phyloP scores from a whole-genome alignment of 192 early-diverging fungal genomes.

The Paraglomus brasilianum region DNA sequence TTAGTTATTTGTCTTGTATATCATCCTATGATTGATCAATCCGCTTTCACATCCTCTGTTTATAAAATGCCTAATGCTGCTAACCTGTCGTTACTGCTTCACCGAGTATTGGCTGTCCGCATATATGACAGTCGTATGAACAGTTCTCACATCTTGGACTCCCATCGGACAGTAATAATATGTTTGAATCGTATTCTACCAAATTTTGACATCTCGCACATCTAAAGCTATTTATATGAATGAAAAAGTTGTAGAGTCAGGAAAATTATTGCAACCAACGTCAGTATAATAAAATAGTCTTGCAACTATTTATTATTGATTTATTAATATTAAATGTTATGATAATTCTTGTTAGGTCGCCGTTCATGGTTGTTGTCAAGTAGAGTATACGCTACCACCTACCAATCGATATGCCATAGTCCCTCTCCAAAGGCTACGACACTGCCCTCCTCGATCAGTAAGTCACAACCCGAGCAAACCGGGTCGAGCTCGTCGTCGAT shows the following conservation, averaged over 20 bases:
- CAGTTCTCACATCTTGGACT: constrained; percentile 76
- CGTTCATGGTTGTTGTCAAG: too few relatives aligned
- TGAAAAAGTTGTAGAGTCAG: too few relatives aligned
- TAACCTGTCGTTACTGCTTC: constrained; percentile 77
- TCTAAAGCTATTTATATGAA: constrained; percentile 63
- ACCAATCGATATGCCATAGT: constrained; percentile 78
- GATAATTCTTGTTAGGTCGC: too few relatives aligned
- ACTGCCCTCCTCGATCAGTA: constrained; percentile 67
- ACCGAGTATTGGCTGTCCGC: constrained; percentile 68
- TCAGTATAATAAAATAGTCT: too few relatives aligned
- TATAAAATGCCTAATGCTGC: too few relatives aligned
- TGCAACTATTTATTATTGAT: too few relatives aligned
- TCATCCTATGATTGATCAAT: too few relatives aligned
- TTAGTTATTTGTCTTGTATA: too few relatives aligned
- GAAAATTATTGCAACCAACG: too few relatives aligned
- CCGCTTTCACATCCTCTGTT: too few relatives aligned
- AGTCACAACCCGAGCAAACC: constrained; percentile 65
- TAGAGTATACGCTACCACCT: too few relatives aligned
- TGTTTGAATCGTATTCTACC: constrained; percentile 72
- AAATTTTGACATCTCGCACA: constrained; percentile 70
- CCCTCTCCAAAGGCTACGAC: constrained; percentile 77
- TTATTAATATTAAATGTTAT: too few relatives aligned
- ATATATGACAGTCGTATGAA: constrained; percentile 70
- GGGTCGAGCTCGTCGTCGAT: constrained; percentile 41
- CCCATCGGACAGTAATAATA: constrained; percentile 70